phyloP scores from a whole-genome alignment of 2,329 filamentous ascomycete species.

The Cercospora canescens region DNA sequence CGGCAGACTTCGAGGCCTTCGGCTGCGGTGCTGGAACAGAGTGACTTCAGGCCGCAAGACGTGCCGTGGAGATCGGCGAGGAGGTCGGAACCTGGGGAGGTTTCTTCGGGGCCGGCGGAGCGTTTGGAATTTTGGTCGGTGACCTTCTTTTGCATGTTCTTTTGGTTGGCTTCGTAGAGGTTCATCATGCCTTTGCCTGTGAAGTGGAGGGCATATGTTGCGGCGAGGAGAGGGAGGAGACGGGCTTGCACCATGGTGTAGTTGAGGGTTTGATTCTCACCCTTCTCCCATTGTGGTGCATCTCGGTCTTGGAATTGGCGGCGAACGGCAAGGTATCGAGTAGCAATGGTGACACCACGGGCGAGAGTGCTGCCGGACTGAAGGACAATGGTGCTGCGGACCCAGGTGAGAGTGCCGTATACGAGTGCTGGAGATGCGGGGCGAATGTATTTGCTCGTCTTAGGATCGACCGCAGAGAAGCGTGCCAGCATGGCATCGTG shows the following conservation, averaged over 20 bases:
- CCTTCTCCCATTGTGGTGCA: constrained; percentile 55
- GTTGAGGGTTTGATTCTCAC: constrained; percentile 75
- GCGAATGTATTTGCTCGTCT: constrained; percentile 66
- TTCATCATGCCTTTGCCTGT: constrained; percentile 75
- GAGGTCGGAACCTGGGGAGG: constrained; percentile 64
- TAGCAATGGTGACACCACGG: constrained; percentile 75
- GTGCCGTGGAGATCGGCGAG: constrained; percentile 75
- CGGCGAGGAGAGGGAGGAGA: constrained; percentile 69
- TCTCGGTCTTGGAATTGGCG: constrained; percentile 79
- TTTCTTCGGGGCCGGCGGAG: constrained; percentile 67
- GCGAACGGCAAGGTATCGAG: constrained; percentile 70
- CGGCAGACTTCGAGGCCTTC: constrained; percentile 75
- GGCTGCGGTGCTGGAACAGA: constrained; percentile 69
- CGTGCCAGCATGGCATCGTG: constrained; percentile 71
- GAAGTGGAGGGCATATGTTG: constrained; percentile 77
- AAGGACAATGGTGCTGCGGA: constrained; percentile 71
- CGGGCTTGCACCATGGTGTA: constrained; percentile 80
- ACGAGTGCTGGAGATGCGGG: constrained; percentile 67
- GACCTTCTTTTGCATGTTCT: constrained; percentile 55
- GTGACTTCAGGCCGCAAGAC: constrained; percentile 73
- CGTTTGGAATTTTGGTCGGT: constrained; percentile 50
- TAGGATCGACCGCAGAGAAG: constrained; percentile 69
- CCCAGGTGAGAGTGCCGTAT: constrained; percentile 75
- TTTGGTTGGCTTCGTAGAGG: constrained; percentile 71
- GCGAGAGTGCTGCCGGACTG: constrained; percentile 71